These are phyloP conservation scores for Myxozyma neglecta DNA, from an alignment of 805 yeast species.

Conservation along the genomic window DNA sequence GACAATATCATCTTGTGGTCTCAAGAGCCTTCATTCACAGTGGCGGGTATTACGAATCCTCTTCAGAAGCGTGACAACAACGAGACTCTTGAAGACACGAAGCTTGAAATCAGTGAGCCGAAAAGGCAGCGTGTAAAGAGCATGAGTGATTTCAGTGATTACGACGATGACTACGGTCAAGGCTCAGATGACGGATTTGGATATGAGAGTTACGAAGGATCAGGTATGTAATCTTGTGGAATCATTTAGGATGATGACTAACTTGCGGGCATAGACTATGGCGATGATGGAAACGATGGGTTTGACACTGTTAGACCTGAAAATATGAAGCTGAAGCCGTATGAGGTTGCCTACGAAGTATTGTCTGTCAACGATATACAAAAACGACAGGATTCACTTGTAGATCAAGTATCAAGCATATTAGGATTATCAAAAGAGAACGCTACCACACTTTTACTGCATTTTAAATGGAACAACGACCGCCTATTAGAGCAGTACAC, in stretches of 20 bases:
- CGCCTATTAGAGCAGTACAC: slow-evolving; percentile 56
- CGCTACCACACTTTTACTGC: slow-evolving; percentile 48
- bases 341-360: slow-evolving; percentile 35
- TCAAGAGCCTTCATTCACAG: no score
- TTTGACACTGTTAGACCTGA: slow-evolving; percentile 33
- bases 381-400: slow-evolving; percentile 39
- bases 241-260: background rate
- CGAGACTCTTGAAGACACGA: no score
- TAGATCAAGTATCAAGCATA: slow-evolving; percentile 42
- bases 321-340: slow-evolving; percentile 31
- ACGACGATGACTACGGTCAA: slow-evolving; percentile 27
- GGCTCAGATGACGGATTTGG: slow-evolving; percentile 29
- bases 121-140: background rate
- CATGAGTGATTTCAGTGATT: slow-evolving; percentile 27
- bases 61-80: no score
- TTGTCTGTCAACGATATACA: slow-evolving; percentile 32
- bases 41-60: no score
- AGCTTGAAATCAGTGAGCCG: background rate
- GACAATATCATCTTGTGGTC: no score
- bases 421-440: slow-evolving; percentile 45
- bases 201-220: slow-evolving; percentile 26
- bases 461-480: slow-evolving; percentile 61
- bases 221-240: slow-evolving; percentile 13
- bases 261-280: slow-evolving; percentile 1
- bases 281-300: slow-evolving; percentile 29